phyloP scores from a whole-genome alignment of 345 rosid species.

The Bruguiera sexangula region DNA sequence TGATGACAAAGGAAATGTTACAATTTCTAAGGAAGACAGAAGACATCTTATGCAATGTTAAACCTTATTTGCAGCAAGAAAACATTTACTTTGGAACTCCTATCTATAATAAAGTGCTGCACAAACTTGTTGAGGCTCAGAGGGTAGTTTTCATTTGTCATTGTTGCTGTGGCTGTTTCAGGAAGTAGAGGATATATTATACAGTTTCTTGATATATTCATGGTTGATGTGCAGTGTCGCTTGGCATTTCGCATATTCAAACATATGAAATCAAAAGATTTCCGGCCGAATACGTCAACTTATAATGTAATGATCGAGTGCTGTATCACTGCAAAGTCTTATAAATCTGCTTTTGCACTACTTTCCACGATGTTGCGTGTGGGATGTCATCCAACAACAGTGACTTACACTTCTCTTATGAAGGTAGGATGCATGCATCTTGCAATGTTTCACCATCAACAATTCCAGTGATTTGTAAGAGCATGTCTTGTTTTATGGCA shows the following conservation, averaged over 20 bases:
- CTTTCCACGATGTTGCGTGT: constrained; percentile 77
- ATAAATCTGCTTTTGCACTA: constrained; percentile 53
- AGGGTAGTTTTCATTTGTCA: constrained; percentile 45
- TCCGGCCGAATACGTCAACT: constrained; percentile 46
- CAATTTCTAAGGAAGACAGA: constrained; percentile 48
- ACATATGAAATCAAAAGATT: constrained; percentile 44
- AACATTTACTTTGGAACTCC: constrained; percentile 39
- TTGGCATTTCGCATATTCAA: constrained; percentile 56
- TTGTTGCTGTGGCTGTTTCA: constrained; percentile 14
- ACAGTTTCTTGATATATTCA: constrained; percentile 15
- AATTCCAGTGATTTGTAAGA: not conserved
- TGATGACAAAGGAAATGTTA: constrained; percentile 61
- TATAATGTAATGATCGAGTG: constrained; percentile 71
- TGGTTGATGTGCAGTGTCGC: constrained; percentile 42
- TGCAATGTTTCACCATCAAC: not conserved
- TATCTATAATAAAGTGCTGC: constrained; percentile 58
- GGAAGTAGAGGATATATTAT: constrained; percentile 5
- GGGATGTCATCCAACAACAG: constrained; percentile 48
- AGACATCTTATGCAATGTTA: constrained; percentile 30
- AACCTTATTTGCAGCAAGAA: not conserved
- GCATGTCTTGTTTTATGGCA: not conserved
- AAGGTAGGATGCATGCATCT: constrained; percentile 41
- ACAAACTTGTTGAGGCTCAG: constrained; percentile 53
- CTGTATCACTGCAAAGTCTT: constrained; percentile 45
- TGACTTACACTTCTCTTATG: constrained; percentile 49